A percentile compares a stretch with the other conserved stretches of the same genome.
Evolutionary conservation across 139 green algal species (phyloP).

Genomic region (Ostreobium quekettii): DNA sequence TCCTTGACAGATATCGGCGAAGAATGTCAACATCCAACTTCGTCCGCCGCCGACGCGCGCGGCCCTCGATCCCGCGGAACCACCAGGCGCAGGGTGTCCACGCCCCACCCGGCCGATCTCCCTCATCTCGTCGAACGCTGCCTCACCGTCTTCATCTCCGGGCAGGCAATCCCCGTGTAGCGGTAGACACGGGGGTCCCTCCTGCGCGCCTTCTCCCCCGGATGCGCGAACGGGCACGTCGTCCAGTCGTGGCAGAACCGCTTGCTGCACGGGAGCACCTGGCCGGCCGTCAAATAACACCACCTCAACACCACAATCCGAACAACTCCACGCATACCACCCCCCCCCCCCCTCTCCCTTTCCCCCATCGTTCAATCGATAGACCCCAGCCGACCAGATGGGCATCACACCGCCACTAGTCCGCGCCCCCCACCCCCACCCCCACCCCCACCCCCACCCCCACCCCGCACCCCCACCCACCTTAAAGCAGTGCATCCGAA

Average conservation of each 20-base stretch:
- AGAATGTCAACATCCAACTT: too few species aligned
- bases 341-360: background rate
- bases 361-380: background rate
- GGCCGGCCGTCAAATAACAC: background rate
- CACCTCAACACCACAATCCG: background rate
- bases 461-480: too few species aligned
- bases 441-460: too few species aligned
- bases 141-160: constrained; percentile 85
- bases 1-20: too few species aligned
- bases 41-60: too few species aligned
- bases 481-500: constrained; percentile 77
- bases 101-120: too few species aligned
- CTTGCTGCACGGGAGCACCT: constrained; percentile 70
- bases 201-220: constrained; percentile 82
- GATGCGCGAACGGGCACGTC: constrained; percentile 85
- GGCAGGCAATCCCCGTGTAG: constrained; percentile 89
- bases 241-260: constrained; percentile 65
- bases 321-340: background rate
- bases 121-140: too few species aligned
- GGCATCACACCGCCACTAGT: background rate
- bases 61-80: too few species aligned
- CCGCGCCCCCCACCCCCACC: background rate
- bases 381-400: background rate
- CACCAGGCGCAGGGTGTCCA: too few species aligned
- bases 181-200: constrained; percentile 68